Percentiles rank a stretch among this genome's conserved stretches.
Conservation (phyloP, 371 early-diverging fungal genomes). For the Chytridiales sp. region DNA sequence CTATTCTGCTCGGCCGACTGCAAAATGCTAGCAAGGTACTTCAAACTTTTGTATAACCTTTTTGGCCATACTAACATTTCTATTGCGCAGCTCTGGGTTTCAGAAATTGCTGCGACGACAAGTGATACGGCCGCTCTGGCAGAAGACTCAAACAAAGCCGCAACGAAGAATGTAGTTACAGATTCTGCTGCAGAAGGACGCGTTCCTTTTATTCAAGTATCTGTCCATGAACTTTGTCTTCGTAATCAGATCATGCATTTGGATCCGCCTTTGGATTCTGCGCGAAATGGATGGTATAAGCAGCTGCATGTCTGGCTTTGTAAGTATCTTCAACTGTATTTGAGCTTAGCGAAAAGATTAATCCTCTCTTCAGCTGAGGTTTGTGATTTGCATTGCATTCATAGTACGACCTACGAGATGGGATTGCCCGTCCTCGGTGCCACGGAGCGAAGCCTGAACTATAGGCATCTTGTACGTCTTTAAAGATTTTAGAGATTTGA, state of each 20-base stretch:
- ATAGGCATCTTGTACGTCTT: constrained; percentile 21
- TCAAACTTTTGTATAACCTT: constrained; percentile 34
- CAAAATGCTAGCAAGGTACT: constrained; percentile 78
- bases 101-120: not conserved
- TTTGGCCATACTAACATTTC: not conserved
- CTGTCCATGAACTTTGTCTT: constrained; percentile 57
- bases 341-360: constrained; percentile 44
- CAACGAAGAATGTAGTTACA: constrained; percentile 2
- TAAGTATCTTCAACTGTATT: constrained; percentile 23
- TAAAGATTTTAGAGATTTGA: not conserved
- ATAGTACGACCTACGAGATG: constrained; percentile 90
- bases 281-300: constrained; percentile 83
- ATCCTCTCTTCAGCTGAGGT: constrained; percentile 29
- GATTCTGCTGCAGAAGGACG: no score
- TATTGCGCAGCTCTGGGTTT: constrained; percentile 1
- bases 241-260: constrained; percentile 94
- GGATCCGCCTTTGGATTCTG: constrained; percentile 93
- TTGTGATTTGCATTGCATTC: constrained; percentile 56
- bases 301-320: constrained; percentile 91
- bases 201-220: constrained; percentile 21
- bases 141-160: constrained; percentile 8
- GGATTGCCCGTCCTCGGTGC: constrained; percentile 57
- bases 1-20: constrained; percentile 73
- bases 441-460: no score
- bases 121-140: not conserved